Evolutionary conservation across 768 basidiomycete species (phyloP).

Genomic region (Boletus tomentosulus): DNA sequence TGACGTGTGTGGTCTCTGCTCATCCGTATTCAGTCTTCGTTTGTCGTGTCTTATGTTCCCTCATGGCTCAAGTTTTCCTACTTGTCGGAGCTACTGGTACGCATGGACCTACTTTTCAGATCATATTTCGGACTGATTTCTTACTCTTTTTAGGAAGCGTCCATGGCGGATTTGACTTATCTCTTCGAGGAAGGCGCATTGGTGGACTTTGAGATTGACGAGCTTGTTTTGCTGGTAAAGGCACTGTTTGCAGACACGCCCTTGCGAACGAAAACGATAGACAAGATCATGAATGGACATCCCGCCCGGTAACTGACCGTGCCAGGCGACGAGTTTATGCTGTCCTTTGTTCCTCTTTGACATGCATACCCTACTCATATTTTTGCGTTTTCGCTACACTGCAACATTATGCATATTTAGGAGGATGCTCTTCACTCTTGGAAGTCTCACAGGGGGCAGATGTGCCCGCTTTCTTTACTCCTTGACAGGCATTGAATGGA

Average conservation of each 20-base stretch:
- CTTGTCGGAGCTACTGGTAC: slow-evolving; percentile 83
- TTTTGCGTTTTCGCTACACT: not conserved
- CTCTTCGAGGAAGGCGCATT: slow-evolving; percentile 88
- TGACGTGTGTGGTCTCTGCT: not conserved
- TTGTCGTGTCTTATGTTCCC: slow-evolving; percentile 82
- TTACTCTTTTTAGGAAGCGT: slow-evolving; percentile 63
- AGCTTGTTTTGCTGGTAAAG: slow-evolving; percentile 74
- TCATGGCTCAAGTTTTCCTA: slow-evolving; percentile 96
- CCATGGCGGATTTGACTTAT: slow-evolving; percentile 87
- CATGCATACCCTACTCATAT: not conserved
- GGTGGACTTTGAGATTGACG: slow-evolving; percentile 84
- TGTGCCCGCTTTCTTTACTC: no score
- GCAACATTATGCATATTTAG: slow-evolving; percentile 12
- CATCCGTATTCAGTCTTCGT: slow-evolving; percentile 49
- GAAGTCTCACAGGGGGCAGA: no score
- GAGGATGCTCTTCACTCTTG: no score
- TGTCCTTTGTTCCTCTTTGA: not conserved
- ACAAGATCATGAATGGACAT: slow-evolving; percentile 64
- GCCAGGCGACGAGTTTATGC: not conserved
- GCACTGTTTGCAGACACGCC: slow-evolving; percentile 88
- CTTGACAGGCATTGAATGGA: no score
- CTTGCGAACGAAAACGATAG: slow-evolving; percentile 75
- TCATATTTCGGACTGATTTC: slow-evolving; percentile 1
- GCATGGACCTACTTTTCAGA: slow-evolving; percentile 26
- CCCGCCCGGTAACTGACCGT: slow-evolving; percentile 29